Conservation (phyloP, 192 early-diverging fungal genomes). For the Phlyctochytrium bullatum region DNA sequence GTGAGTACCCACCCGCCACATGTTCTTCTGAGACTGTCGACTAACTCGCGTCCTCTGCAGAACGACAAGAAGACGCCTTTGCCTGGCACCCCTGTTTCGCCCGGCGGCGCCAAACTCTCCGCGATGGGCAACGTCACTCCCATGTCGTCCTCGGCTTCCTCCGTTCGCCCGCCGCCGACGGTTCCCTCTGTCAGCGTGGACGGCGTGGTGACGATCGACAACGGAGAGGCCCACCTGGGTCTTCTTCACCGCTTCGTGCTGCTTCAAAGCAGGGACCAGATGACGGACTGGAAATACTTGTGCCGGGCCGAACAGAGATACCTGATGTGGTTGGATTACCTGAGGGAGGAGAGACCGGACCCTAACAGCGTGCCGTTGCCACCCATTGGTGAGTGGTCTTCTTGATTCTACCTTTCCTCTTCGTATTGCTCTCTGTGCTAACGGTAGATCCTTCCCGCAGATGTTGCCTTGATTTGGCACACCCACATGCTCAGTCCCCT, state of each 20-base stretch:
- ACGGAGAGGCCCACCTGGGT: slow-evolving; percentile 26
- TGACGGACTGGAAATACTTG: slow-evolving; percentile 45
- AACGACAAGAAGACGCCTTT: too few relatives aligned
- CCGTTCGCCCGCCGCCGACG: neutral
- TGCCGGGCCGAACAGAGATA: slow-evolving; percentile 57
- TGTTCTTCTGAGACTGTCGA: too few relatives aligned
- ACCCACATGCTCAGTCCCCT: slow-evolving; percentile 55
- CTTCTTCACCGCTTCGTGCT: slow-evolving; percentile 35
- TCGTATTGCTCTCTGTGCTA: slow-evolving; percentile 1
- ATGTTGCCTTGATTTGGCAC: slow-evolving; percentile 66
- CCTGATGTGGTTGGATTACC: slow-evolving; percentile 44
- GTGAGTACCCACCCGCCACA: too few relatives aligned
- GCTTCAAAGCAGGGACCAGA: slow-evolving; percentile 23
- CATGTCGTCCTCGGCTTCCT: neutral
- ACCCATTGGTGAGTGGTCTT: too few relatives aligned
- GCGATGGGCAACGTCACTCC: too few relatives aligned
- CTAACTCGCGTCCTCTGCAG: too few relatives aligned
- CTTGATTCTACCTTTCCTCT: slow-evolving; percentile 2
- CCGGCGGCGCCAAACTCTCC: too few relatives aligned
- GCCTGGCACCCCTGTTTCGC: neutral
- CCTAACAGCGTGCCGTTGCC: slow-evolving; percentile 42
- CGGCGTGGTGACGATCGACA: slow-evolving; percentile 11
- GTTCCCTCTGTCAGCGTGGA: slow-evolving; percentile 12
- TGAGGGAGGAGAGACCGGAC: slow-evolving; percentile 31
- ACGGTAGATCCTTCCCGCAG: slow-evolving; percentile 32